These are phyloP conservation scores for Trichoderma erinaceum DNA, from an alignment of 495 filamentous ascomycete species.

Conservation along the genomic window DNA sequence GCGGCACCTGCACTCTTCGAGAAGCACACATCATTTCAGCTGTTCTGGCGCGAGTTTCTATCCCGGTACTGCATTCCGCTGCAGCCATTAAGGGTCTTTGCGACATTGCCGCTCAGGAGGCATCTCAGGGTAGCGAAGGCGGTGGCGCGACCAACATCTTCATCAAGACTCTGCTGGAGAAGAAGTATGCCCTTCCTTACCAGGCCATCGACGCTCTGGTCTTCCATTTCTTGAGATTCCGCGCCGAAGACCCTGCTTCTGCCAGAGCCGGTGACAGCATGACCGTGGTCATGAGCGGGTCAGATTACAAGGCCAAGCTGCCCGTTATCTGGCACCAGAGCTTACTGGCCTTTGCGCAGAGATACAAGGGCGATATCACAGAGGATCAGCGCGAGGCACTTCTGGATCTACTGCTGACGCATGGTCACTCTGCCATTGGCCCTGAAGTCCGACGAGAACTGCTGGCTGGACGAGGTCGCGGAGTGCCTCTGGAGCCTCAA, in stretches of 20 bases:
- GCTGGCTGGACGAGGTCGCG: slow-evolving; percentile 80
- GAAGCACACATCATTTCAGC: slow-evolving; percentile 87
- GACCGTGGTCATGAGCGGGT: slow-evolving; percentile 32
- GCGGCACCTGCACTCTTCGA: slow-evolving; percentile 73
- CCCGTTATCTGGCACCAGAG: slow-evolving; percentile 87
- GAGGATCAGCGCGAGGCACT: slow-evolving; percentile 68
- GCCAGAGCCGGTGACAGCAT: slow-evolving; percentile 37
- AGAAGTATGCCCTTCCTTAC: slow-evolving; percentile 89
- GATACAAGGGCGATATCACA: slow-evolving; percentile 76
- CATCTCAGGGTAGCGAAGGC: slow-evolving; percentile 60
- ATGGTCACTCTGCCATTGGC: slow-evolving; percentile 83
- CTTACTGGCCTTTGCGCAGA: slow-evolving; percentile 82
- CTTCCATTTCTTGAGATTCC: slow-evolving; percentile 92
- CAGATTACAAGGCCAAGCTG: slow-evolving; percentile 48
- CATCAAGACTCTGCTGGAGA: slow-evolving; percentile 86
- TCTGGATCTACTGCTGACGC: slow-evolving; percentile 77
- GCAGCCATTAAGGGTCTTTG: slow-evolving; percentile 85
- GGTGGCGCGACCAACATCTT: slow-evolving; percentile 84
- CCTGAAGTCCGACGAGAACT: slow-evolving; percentile 89
- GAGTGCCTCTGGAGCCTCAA: slow-evolving; percentile 56
- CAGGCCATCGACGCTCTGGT: slow-evolving; percentile 92
- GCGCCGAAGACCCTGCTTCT: slow-evolving; percentile 44
- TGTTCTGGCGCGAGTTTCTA: slow-evolving; percentile 26
- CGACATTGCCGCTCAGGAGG: slow-evolving; percentile 87
- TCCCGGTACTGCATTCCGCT: slow-evolving; percentile 88